Evolutionary conservation across 805 yeast species (phyloP).

Genomic region (Tetrapisispora arboricola): DNA sequence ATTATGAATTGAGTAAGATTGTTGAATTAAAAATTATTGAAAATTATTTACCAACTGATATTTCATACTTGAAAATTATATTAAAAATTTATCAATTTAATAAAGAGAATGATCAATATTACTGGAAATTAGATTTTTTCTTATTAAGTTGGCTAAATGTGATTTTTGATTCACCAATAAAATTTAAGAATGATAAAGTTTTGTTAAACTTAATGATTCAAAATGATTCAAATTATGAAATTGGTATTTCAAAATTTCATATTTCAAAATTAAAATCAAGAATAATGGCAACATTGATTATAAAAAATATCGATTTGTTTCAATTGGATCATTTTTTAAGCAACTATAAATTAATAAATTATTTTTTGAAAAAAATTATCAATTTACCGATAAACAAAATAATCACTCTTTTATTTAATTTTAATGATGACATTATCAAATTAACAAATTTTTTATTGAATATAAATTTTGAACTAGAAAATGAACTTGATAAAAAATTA

Average conservation of each 20-base stretch:
- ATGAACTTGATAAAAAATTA: background rate
- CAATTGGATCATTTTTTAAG: conserved; percentile 2
- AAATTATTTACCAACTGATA: conserved; percentile 52
- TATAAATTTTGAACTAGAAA: background rate
- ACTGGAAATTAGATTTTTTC: conserved; percentile 42
- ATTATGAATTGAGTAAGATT: conserved; percentile 43
- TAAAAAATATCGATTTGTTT: background rate
- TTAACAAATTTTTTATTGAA: background rate
- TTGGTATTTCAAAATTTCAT: background rate
- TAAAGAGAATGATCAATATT: background rate
- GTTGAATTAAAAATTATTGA: conserved; percentile 53
- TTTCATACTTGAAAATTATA: conserved; percentile 16
- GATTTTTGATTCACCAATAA: conserved; percentile 65
- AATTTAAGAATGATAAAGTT: conserved; percentile 34
- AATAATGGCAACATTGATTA: background rate
- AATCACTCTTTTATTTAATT: background rate
- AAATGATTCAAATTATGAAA: background rate
- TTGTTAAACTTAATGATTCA: background rate
- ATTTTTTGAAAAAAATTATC: conserved; percentile 8
- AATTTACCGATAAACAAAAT: background rate
- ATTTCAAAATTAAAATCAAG: background rate
- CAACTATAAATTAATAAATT: conserved; percentile 11
- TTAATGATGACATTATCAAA: background rate
- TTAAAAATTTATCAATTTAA: background rate
- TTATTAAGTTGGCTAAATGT: conserved; percentile 64